phyloP scores from a whole-genome alignment of 805 yeast species.

The Wickerhamiella kurtzmanii region DNA sequence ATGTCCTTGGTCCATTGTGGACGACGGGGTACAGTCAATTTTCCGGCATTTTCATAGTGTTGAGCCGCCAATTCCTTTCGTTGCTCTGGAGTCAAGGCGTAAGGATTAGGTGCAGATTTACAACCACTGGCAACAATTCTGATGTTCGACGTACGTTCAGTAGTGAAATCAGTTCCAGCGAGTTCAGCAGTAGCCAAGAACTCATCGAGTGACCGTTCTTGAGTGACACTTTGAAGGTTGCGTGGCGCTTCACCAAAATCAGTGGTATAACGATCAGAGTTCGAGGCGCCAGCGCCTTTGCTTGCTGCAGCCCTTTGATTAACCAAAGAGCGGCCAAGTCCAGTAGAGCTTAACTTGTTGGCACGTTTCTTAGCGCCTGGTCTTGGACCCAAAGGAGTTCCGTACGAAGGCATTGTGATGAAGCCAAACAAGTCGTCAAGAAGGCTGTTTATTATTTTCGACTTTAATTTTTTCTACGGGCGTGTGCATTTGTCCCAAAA shows the following conservation, averaged over 20 bases:
- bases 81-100: constrained; percentile 50
- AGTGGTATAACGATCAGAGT: constrained; percentile 69
- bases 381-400: constrained; percentile 59
- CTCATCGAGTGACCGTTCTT: constrained; percentile 87
- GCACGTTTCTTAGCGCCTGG: constrained; percentile 69
- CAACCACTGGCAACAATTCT: constrained; percentile 52
- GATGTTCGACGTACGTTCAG: constrained; percentile 72
- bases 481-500: too few species aligned
- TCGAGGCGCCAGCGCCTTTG: constrained; percentile 46
- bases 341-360: constrained; percentile 44
- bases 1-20: constrained; percentile 71
- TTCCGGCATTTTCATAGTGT: constrained; percentile 38
- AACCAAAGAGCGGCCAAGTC: constrained; percentile 72
- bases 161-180: constrained; percentile 92
- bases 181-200: constrained; percentile 88
- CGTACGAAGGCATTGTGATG: not conserved
- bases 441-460: not conserved
- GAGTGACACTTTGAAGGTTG: constrained; percentile 87
- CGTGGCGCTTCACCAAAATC: constrained; percentile 63
- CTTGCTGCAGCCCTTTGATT: constrained; percentile 48
- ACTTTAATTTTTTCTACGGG: not conserved
- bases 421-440: not conserved
- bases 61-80: constrained; percentile 44
- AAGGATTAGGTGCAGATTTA: constrained; percentile 34
- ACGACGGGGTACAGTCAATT: constrained; percentile 81